Percentiles rank a stretch among this genome's conserved stretches.
phyloP scores from a whole-genome alignment of 306 rosid species.

The Cajanus cajan region DNA sequence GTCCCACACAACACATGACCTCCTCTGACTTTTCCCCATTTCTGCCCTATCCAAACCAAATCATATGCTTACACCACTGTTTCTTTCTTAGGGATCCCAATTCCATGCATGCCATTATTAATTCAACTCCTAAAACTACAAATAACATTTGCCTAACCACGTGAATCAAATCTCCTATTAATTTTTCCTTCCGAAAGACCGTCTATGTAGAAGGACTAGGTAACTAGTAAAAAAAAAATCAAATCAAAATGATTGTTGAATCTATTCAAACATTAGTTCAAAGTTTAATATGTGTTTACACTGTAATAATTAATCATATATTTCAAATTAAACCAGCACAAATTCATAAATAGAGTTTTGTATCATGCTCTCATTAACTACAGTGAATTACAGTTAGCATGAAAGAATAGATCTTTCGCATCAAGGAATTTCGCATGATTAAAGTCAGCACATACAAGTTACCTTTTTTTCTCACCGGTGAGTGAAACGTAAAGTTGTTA shows the following conservation, averaged over 20 bases:
- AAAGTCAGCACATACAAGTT: constrained; percentile 13
- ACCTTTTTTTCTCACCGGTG: constrained; percentile 12
- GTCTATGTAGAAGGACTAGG: constrained; percentile 23
- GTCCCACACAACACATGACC: constrained; percentile 25
- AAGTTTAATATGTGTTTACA: no score
- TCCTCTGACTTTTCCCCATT: constrained; percentile 11
- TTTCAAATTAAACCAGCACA: constrained; percentile 33
- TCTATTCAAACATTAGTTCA: no score
- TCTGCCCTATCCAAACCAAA: constrained; percentile 11
- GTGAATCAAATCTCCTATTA: constrained; percentile 3
- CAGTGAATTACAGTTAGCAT: constrained; percentile 44
- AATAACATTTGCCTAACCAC: constrained; percentile 1
- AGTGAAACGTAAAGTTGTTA: constrained; percentile 20
- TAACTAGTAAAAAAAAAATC: no score
- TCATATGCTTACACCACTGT: constrained; percentile 3
- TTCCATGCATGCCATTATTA: neutral
- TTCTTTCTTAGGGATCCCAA: neutral
- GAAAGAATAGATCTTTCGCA: constrained; percentile 16
- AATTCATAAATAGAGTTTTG: constrained; percentile 19
- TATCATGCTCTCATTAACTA: constrained; percentile 25
- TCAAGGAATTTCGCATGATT: constrained; percentile 32
- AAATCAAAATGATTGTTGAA: no score
- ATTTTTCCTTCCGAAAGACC: constrained; percentile 27
- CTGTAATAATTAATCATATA: constrained; percentile 12
- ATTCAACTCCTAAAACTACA: neutral